Conservation (phyloP, 345 rosid species). For the Gossypium arboreum region DNA sequence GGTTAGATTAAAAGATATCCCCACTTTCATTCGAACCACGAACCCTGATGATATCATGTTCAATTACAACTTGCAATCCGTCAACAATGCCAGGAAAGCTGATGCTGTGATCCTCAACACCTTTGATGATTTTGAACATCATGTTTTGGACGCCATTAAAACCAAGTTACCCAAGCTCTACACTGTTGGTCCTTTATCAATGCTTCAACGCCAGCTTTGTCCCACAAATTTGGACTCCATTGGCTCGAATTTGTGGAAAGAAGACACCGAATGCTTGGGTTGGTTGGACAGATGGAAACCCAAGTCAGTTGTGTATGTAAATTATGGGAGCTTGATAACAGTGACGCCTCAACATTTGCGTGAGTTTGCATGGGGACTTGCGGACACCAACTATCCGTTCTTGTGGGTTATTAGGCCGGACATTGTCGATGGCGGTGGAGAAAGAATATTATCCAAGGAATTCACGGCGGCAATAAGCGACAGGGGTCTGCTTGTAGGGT, state of each 20-base stretch:
- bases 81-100: slow-evolving; percentile 9
- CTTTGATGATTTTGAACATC: slow-evolving; percentile 2
- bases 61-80: slow-evolving; percentile 10
- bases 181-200: slow-evolving; percentile 6
- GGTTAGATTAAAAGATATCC: slow-evolving; percentile 37
- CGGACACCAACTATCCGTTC: slow-evolving; percentile 18
- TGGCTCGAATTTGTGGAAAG: background rate
- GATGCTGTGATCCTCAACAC: background rate
- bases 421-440: slow-evolving; percentile 10
- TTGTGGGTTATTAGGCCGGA: slow-evolving; percentile 30
- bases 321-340: slow-evolving; percentile 19
- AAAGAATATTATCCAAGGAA: slow-evolving; percentile 14
- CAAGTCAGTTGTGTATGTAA: slow-evolving; percentile 22
- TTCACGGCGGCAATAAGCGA: slow-evolving; percentile 11
- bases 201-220: background rate
- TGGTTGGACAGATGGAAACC: slow-evolving; percentile 9
- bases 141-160: background rate
- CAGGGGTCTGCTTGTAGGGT: slow-evolving; percentile 14
- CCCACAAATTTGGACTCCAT: background rate
- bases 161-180: background rate
- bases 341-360: slow-evolving; percentile 12
- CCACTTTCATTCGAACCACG: slow-evolving; percentile 40
- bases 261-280: background rate
- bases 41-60: slow-evolving; percentile 30
- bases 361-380: slow-evolving; percentile 28